Conservation (phyloP, 495 filamentous ascomycete genomes). For the Choiromyces venosus region DNA sequence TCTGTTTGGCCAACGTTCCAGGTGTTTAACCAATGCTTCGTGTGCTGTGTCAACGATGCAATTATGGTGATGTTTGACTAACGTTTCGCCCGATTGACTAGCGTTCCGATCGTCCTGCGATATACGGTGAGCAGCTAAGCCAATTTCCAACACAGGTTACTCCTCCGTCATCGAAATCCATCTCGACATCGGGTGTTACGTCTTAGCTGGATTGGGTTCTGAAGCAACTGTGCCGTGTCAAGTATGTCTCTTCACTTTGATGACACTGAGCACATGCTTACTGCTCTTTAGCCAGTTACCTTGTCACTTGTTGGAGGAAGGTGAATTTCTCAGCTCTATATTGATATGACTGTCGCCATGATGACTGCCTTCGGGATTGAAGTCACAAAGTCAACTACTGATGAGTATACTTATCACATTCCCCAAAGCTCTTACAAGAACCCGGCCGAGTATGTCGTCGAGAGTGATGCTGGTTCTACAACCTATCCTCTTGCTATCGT, state of each 20-base stretch:
- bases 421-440: constrained; percentile 79
- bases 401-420: constrained; percentile 90
- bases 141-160: too few relatives aligned
- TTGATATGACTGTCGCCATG: constrained; percentile 98
- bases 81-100: too few relatives aligned
- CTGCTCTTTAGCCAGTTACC: constrained; percentile 83
- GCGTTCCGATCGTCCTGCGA: too few relatives aligned
- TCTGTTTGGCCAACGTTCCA: too few relatives aligned
- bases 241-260: constrained; percentile 91
- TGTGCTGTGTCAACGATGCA: too few relatives aligned
- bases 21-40: too few relatives aligned
- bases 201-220: constrained; percentile 80
- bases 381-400: constrained; percentile 64
- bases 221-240: constrained; percentile 83
- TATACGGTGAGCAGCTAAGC: too few relatives aligned
- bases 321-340: constrained; percentile 93
- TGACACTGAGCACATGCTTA: constrained; percentile 95
- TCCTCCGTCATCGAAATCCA: too few relatives aligned
- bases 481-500: constrained; percentile 95
- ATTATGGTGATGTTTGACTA: too few relatives aligned
- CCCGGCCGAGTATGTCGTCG: constrained; percentile 79
- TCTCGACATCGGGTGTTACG: too few relatives aligned
- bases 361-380: constrained; percentile 88
- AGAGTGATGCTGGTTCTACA: constrained; percentile 95
- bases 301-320: constrained; percentile 85